phyloP scores from a whole-genome alignment of 2,329 filamentous ascomycete species.

The Oidium heveae region DNA sequence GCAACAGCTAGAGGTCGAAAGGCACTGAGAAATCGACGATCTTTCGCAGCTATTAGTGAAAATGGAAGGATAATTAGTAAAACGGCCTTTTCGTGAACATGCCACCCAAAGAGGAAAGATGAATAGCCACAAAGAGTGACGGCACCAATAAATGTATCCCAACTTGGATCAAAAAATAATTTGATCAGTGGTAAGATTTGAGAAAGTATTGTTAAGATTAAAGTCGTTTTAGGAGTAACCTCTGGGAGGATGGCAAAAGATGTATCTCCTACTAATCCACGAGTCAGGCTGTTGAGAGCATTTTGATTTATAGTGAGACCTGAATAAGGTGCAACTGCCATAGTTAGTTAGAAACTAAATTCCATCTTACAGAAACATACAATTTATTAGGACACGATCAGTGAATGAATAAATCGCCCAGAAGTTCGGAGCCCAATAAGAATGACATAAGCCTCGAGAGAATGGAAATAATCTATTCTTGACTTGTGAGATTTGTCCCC shows the following conservation, averaged over 20 bases:
- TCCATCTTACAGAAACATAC: constrained; percentile 20
- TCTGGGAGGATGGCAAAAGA: constrained; percentile 83
- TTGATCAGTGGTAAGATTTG: constrained; percentile 59
- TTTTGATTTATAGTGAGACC: constrained; percentile 46
- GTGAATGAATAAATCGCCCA: constrained; percentile 93
- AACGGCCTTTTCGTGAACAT: constrained; percentile 94
- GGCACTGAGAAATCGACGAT: constrained; percentile 71
- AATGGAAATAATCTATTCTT: constrained; percentile 77
- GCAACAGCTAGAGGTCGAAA: constrained; percentile 82
- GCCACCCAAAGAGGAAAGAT: constrained; percentile 94
- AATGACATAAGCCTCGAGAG: constrained; percentile 77
- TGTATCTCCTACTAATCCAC: constrained; percentile 80
- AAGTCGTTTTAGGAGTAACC: constrained; percentile 56
- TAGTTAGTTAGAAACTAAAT: constrained; percentile 14
- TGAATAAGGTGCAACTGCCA: constrained; percentile 52
- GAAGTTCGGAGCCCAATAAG: constrained; percentile 93
- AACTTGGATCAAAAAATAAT: constrained; percentile 56
- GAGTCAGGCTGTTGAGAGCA: constrained; percentile 69
- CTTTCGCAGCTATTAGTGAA: constrained; percentile 70
- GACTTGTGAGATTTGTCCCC: constrained; percentile 65
- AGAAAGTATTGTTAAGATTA: constrained; percentile 58
- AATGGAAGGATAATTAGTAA: constrained; percentile 87
- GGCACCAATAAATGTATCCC: constrained; percentile 73
- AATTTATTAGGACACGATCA: constrained; percentile 58
- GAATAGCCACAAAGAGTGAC: constrained; percentile 86